Conservation (phyloP, 352 stramenopile genomes). For the Phytophthora pinifolia region DNA sequence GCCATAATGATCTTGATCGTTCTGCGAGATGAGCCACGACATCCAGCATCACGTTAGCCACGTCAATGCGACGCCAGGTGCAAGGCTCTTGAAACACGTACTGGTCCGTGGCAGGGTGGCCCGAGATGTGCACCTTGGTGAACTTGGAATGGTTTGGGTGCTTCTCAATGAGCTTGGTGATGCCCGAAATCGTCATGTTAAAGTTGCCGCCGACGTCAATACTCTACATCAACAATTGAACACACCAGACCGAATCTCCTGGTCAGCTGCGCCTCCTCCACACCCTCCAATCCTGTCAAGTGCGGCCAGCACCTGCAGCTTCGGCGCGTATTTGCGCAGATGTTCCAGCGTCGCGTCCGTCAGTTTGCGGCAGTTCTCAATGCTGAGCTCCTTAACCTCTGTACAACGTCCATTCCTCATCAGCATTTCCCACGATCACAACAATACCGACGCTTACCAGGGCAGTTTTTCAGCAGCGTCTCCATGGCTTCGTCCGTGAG, state of each 20-base stretch:
- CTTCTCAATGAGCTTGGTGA: constrained; percentile 89
- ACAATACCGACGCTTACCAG: constrained; percentile 35
- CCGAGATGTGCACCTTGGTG: constrained; percentile 82
- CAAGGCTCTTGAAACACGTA: constrained; percentile 25
- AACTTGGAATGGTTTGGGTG: constrained; percentile 91
- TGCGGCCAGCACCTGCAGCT: constrained; percentile 70
- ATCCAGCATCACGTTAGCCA: not conserved
- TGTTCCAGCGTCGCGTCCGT: constrained; percentile 78
- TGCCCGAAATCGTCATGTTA: constrained; percentile 87
- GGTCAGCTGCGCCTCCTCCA: not conserved
- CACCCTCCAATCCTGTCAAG: too few species aligned
- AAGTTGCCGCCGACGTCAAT: constrained; percentile 88
- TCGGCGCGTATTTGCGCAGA: constrained; percentile 74
- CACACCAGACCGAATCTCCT: not conserved
- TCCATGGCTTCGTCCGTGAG: constrained; percentile 87
- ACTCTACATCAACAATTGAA: constrained; percentile 40
- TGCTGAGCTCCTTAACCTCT: constrained; percentile 89
- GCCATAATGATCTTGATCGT: constrained; percentile 86
- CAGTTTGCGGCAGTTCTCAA: constrained; percentile 90
- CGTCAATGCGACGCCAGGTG: not conserved
- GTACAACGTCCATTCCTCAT: not conserved
- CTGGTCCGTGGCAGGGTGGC: constrained; percentile 82
- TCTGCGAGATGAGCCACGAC: constrained; percentile 29
- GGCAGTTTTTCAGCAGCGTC: constrained; percentile 75
- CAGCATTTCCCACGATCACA: not conserved